Conservation (phyloP, 345 rosid species). For the Eucalyptus shirleyi region DNA sequence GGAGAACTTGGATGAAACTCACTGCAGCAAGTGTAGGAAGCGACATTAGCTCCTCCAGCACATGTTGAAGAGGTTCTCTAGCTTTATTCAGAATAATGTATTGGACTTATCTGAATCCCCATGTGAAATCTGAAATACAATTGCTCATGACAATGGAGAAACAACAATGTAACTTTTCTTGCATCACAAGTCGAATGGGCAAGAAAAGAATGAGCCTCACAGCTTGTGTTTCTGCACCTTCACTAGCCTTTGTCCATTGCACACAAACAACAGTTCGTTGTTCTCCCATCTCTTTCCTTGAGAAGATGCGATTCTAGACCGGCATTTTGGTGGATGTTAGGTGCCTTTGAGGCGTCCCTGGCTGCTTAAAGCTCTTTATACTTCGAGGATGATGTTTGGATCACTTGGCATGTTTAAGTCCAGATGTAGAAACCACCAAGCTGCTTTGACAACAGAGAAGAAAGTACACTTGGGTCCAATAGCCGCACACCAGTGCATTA, state of each 20-base stretch:
- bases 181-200: not conserved
- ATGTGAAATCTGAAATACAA: not conserved
- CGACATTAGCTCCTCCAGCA: conserved; percentile 52
- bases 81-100: conserved; percentile 17
- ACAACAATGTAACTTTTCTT: not conserved
- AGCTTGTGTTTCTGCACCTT: conserved; percentile 18
- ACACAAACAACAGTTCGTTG: not conserved
- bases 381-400: conserved; percentile 38
- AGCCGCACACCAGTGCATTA: not conserved
- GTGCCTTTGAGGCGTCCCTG: conserved; percentile 11
- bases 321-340: conserved; percentile 45
- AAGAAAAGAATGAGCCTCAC: not conserved
- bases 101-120: not conserved
- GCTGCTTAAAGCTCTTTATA: conserved; percentile 20
- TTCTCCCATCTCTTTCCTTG: conserved; percentile 3
- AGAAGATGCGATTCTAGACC: conserved; percentile 38
- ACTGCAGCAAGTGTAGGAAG: conserved; percentile 83
- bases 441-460: conserved; percentile 13
- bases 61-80: conserved; percentile 25
- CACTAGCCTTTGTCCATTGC: conserved; percentile 3
- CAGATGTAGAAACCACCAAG: conserved; percentile 88
- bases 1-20: conserved; percentile 9
- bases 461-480: not conserved
- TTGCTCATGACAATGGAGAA: not conserved
- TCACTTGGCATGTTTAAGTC: conserved; percentile 59